Conservation (phyloP, 345 rosid genomes). For the Noccaea caerulescens region DNA sequence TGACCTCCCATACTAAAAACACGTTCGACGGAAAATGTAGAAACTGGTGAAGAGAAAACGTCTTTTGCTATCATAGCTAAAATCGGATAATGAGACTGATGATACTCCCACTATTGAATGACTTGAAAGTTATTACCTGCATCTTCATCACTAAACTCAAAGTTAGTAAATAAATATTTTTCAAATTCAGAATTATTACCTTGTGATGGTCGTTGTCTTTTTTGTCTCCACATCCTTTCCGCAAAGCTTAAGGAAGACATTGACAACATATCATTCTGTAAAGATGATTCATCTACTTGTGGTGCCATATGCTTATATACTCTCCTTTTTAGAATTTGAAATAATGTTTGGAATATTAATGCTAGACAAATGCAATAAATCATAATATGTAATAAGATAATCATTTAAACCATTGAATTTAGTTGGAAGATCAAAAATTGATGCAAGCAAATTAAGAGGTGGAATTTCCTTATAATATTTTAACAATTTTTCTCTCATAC, state of each 20-base stretch:
- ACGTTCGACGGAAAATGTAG: not conserved
- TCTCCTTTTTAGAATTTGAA: not conserved
- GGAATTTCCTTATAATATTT: not conserved
- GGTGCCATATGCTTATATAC: not conserved
- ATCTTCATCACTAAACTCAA: slow-evolving; percentile 16
- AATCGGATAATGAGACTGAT: not conserved
- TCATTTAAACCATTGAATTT: not conserved
- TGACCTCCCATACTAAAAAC: not conserved
- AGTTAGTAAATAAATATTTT: too few relatives aligned
- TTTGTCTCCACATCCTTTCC: not conserved
- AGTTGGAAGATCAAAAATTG: not conserved
- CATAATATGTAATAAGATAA: not conserved
- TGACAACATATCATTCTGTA: not conserved
- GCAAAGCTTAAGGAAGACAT: not conserved
- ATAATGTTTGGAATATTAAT: not conserved
- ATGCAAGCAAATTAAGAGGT: not conserved
- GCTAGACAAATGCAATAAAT: not conserved
- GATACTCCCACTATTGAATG: not conserved
- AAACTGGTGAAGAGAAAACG: not conserved
- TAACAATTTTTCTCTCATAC: not conserved
- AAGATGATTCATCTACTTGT: not conserved
- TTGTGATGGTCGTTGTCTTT: slow-evolving; percentile 7
- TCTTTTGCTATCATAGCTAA: not conserved
- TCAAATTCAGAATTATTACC: too few relatives aligned
- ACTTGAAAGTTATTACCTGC: not conserved